These are phyloP conservation scores for Skeletonema grethae DNA, from an alignment of 108 stramenopile genomes.

Conservation along the genomic window DNA sequence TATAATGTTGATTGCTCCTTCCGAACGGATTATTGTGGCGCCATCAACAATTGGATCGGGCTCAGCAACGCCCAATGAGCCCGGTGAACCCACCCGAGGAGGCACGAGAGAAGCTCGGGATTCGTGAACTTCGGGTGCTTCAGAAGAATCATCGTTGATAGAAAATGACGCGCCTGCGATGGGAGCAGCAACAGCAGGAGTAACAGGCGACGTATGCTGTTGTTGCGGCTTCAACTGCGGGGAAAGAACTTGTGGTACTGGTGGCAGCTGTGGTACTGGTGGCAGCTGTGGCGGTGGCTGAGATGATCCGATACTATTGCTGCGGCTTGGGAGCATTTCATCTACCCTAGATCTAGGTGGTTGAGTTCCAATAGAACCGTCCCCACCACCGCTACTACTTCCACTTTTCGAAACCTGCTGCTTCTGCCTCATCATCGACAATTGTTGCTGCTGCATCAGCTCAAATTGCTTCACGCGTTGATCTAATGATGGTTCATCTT, in stretches of 20 bases:
- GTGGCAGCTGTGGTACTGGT: neutral
- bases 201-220: neutral
- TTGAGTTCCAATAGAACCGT: neutral
- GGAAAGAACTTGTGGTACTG: neutral
- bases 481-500: constrained; percentile 5
- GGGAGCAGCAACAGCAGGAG: neutral
- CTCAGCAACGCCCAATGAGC: constrained; percentile 7
- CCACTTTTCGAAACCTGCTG: neutral
- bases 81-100: constrained; percentile 2
- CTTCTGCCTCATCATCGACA: constrained; percentile 10
- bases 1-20: neutral
- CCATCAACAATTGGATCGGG: constrained; percentile 14
- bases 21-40: neutral
- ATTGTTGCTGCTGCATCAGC: constrained; percentile 5
- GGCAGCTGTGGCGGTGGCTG: neutral
- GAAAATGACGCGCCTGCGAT: neutral
- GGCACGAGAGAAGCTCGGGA: neutral
- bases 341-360: neutral
- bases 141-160: neutral
- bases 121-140: neutral
- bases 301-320: neutral
- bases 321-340: neutral
- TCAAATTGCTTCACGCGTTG: constrained; percentile 17
- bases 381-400: neutral
- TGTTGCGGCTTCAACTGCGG: neutral